Conservation (phyloP, 208 protist species). For the Herpetomonas tarakana region DNA sequence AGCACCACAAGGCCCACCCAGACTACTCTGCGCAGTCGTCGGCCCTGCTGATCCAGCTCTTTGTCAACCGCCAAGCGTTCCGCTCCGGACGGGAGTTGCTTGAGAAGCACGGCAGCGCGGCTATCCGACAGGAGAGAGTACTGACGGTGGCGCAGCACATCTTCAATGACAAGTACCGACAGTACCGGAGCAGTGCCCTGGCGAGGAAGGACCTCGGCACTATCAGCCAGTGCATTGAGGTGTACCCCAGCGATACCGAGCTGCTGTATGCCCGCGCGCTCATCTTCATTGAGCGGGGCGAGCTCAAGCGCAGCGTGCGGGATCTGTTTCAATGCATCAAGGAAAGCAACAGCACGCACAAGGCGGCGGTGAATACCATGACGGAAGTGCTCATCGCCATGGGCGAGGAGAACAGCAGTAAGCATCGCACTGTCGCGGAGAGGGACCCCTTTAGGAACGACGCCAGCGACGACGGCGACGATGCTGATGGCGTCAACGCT, state of each 20-base stretch:
- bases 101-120: conserved; percentile 24
- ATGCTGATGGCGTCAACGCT: not conserved
- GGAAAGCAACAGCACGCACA: conserved; percentile 77
- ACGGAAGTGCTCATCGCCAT: conserved; percentile 78
- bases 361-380: conserved; percentile 77
- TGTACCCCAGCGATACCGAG: conserved; percentile 71
- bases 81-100: conserved; percentile 54
- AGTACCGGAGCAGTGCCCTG: conserved; percentile 71
- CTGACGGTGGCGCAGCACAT: conserved; percentile 75
- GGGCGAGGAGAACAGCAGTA: conserved; percentile 19
- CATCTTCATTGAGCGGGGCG: conserved; percentile 48
- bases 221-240: conserved; percentile 76
- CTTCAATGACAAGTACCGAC: conserved; percentile 62
- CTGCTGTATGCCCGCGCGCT: conserved; percentile 74
- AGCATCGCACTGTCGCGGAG: not conserved
- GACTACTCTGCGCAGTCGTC: conserved; percentile 35
- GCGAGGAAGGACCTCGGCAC: conserved; percentile 57
- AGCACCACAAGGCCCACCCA: conserved; percentile 35
- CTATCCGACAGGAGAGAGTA: conserved; percentile 2
- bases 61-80: conserved; percentile 80
- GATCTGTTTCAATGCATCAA: conserved; percentile 85
- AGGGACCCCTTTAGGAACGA: conserved; percentile 22
- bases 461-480: conserved; percentile 32
- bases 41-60: conserved; percentile 74
- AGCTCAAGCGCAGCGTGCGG: conserved; percentile 68